These are phyloP conservation scores for Vigna mungo DNA, from an alignment of 306 rosid species.

Conservation along the genomic window DNA sequence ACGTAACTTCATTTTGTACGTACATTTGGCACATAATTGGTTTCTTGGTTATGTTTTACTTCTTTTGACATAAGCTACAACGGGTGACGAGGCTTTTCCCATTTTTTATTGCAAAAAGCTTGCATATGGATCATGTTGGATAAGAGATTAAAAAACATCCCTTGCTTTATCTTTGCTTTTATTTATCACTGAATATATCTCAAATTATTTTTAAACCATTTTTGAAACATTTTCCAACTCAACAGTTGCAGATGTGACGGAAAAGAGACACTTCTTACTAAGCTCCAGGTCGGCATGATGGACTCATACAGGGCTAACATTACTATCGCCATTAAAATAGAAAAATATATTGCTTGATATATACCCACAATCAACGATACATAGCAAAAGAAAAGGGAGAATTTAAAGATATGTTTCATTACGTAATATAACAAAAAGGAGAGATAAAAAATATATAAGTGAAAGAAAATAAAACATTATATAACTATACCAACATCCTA, in stretches of 20 bases:
- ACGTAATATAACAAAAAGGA: constrained; percentile 3
- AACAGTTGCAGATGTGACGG: constrained; percentile 67
- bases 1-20: background rate
- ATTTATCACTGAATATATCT: constrained; percentile 21
- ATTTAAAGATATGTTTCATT: background rate
- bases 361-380: background rate
- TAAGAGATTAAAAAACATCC: constrained; percentile 45
- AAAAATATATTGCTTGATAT: background rate
- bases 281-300: constrained; percentile 68
- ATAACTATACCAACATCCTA: background rate
- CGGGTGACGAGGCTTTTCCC: constrained; percentile 13
- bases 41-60: background rate
- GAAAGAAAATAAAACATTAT: background rate
- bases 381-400: background rate
- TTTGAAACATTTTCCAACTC: constrained; percentile 47
- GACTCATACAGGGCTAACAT: constrained; percentile 54
- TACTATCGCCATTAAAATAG: constrained; percentile 44
- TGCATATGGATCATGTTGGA: constrained; percentile 45
- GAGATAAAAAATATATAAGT: background rate
- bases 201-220: constrained; percentile 7
- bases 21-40: constrained; percentile 21
- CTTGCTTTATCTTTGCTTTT: constrained; percentile 46
- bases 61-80: constrained; percentile 25
- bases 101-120: constrained; percentile 26
- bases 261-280: constrained; percentile 61